phyloP scores from a whole-genome alignment of 139 green algal genomes.

The Chlamydomonas sphaeroides region DNA sequence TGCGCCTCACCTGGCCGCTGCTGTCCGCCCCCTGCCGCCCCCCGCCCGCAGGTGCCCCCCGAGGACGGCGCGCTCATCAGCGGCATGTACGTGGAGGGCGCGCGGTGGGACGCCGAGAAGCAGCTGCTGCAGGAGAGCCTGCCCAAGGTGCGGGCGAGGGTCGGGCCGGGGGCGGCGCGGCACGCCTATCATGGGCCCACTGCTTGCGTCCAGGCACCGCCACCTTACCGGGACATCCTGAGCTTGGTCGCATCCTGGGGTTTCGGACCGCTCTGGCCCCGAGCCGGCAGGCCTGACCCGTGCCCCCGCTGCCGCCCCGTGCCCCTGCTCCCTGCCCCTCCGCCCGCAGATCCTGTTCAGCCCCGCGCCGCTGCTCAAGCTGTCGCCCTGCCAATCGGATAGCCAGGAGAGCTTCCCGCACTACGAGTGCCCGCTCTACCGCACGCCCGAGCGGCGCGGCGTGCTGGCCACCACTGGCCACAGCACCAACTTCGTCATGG shows the following conservation, averaged over 20 bases:
- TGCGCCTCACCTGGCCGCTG: not conserved
- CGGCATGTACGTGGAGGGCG: conserved; percentile 78
- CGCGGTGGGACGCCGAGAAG: conserved; percentile 63
- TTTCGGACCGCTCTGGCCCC: too few relatives aligned
- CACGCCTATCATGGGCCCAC: too few relatives aligned
- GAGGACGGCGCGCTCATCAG: conserved; percentile 63
- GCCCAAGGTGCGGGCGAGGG: conserved; percentile 62
- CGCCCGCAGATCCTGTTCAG: conserved; percentile 70
- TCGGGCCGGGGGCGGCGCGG: too few relatives aligned
- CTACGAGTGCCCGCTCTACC: conserved; percentile 80
- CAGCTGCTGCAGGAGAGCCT: conserved; percentile 62
- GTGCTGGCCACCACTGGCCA: conserved; percentile 81
- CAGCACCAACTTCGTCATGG: conserved; percentile 83
- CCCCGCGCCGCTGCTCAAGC: conserved; percentile 68
- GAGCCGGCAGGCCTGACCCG: not conserved
- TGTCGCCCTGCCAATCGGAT: conserved; percentile 55
- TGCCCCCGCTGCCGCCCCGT: not conserved
- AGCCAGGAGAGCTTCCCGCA: conserved; percentile 58
- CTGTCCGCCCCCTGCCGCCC: not conserved
- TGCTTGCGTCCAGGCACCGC: too few relatives aligned
- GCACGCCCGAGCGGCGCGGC: conserved; percentile 69
- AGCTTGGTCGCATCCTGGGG: too few relatives aligned
- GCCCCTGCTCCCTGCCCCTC: not conserved
- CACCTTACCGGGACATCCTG: too few relatives aligned
- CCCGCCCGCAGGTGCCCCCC: not conserved